Conservation (phyloP, 345 rosid species). For the Psidium friedrichsthalianum region DNA sequence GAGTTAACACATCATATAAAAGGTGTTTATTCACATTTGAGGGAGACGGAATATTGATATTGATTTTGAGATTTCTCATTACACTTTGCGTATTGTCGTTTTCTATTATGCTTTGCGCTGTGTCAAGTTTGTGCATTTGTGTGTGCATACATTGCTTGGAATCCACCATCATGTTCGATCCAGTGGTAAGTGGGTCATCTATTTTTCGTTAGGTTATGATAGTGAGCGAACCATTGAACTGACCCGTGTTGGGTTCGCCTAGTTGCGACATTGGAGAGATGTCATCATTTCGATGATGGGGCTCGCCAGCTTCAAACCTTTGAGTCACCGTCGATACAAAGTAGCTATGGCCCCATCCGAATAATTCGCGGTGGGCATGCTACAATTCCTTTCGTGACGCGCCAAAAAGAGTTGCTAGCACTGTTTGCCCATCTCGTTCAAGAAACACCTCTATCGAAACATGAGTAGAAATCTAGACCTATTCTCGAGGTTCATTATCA, state of each 20-base stretch:
- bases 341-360: neutral
- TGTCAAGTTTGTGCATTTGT: neutral
- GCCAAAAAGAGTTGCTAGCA: neutral
- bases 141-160: neutral
- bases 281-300: neutral
- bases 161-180: neutral
- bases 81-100: no score
- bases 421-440: neutral
- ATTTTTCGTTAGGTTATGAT: neutral
- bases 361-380: accelerated
- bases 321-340: neutral
- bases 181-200: neutral
- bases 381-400: accelerated
- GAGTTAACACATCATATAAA: no score
- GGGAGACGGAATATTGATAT: no score
- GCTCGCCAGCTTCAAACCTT: neutral
- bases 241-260: neutral
- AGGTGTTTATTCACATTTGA: no score
- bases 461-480: neutral
- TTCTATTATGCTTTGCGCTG: no score
- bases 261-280: neutral
- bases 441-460: neutral
- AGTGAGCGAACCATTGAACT: neutral
- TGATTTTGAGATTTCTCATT: no score
- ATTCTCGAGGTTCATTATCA: neutral